phyloP scores from a whole-genome alignment of 257 asterid genomes.

The Fraxinus anomala region DNA sequence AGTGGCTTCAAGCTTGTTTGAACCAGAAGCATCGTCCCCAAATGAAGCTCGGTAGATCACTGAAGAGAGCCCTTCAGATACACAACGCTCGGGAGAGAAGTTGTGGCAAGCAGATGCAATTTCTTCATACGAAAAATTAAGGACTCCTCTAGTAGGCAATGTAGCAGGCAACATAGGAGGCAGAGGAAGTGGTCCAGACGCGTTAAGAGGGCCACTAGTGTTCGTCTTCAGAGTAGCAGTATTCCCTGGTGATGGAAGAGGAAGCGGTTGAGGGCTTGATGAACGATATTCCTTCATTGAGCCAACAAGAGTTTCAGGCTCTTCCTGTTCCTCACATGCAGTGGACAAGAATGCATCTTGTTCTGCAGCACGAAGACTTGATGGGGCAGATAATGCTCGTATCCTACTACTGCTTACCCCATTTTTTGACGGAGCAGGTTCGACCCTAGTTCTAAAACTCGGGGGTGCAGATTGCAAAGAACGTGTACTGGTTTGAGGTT shows the following conservation, averaged over 20 bases:
- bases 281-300: slow-evolving; percentile 69
- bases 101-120: slow-evolving; percentile 88
- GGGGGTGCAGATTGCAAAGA: slow-evolving; percentile 87
- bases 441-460: slow-evolving; percentile 71
- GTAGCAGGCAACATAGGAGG: slow-evolving; percentile 68
- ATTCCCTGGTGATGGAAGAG: slow-evolving; percentile 78
- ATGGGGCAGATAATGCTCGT: slow-evolving; percentile 81
- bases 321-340: slow-evolving; percentile 72
- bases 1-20: slow-evolving; percentile 78
- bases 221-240: slow-evolving; percentile 55
- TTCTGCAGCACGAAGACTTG: slow-evolving; percentile 68
- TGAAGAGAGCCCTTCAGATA: slow-evolving; percentile 93
- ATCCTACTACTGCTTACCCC: slow-evolving; percentile 45
- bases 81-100: slow-evolving; percentile 82
- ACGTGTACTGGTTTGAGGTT: slow-evolving; percentile 62
- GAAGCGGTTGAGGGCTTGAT: slow-evolving; percentile 88
- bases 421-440: slow-evolving; percentile 50
- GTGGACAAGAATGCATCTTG: slow-evolving; percentile 52
- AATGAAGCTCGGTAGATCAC: slow-evolving; percentile 83
- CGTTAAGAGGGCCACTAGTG: slow-evolving; percentile 63
- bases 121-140: slow-evolving; percentile 70
- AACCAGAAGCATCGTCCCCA: slow-evolving; percentile 59
- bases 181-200: slow-evolving; percentile 85
- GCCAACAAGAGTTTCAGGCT: slow-evolving; percentile 59
- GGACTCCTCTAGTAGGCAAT: slow-evolving; percentile 48